phyloP scores from a whole-genome alignment of 2,329 filamentous ascomycete species.

The Fusarium camptoceras region DNA sequence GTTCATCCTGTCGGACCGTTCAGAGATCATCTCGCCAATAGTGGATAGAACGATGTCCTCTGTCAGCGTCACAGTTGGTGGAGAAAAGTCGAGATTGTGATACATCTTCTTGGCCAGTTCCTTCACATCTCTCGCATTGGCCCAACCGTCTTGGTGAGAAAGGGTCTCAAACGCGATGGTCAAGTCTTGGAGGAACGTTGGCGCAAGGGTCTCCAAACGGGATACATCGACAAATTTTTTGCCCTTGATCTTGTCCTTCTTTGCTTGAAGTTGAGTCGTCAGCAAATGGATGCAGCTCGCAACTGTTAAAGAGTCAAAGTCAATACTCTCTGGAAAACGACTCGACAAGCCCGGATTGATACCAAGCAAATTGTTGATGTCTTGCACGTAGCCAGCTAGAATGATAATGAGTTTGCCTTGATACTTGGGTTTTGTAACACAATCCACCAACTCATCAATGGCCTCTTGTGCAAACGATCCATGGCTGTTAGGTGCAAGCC shows the following conservation, averaged over 20 bases:
- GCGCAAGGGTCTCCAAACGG: constrained; percentile 41
- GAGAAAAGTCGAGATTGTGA: constrained; percentile 42
- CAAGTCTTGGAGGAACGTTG: constrained; percentile 20
- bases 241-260: constrained; percentile 35
- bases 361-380: constrained; percentile 72
- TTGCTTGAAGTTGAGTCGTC: constrained; percentile 53
- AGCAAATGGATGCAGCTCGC: constrained; percentile 56
- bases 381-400: constrained; percentile 74
- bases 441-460: constrained; percentile 65
- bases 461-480: constrained; percentile 68
- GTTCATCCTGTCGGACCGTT: constrained; percentile 16
- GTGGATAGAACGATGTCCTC: constrained; percentile 27
- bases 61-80: constrained; percentile 22
- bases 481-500: constrained; percentile 54
- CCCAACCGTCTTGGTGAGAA: constrained; percentile 64
- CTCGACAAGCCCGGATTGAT: constrained; percentile 73
- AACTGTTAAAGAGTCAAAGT: constrained; percentile 62
- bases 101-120: constrained; percentile 65
- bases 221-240: constrained; percentile 42
- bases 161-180: constrained; percentile 55
- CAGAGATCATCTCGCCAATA: constrained; percentile 43
- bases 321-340: constrained; percentile 71
- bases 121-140: constrained; percentile 71
- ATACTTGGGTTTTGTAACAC: constrained; percentile 67
- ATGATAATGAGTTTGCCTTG: constrained; percentile 72